These are phyloP conservation scores for Scheffersomyces spartinae DNA, from an alignment of 805 yeast species.

Conservation along the genomic window DNA sequence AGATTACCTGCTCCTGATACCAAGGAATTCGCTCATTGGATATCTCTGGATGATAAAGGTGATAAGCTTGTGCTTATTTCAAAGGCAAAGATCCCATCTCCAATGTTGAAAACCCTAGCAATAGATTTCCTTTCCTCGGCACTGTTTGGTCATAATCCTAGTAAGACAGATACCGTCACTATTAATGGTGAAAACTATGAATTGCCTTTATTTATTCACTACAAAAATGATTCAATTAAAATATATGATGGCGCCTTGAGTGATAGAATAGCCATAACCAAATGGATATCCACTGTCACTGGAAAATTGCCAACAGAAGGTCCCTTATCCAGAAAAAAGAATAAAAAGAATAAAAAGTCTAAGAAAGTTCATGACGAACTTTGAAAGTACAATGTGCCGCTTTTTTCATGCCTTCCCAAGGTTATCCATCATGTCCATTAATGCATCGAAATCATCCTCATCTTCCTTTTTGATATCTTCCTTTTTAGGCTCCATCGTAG, in stretches of 20 bases:
- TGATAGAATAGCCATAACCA: too few species aligned
- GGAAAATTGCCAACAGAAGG: slow-evolving; percentile 35
- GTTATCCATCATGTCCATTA: slow-evolving; percentile 29
- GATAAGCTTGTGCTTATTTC: slow-evolving; percentile 44
- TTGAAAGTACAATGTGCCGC: slow-evolving; percentile 5
- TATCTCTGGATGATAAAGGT: slow-evolving; percentile 8
- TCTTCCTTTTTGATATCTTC: slow-evolving; percentile 8
- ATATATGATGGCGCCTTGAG: too few species aligned
- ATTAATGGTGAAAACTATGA: too few species aligned
- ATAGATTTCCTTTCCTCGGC: slow-evolving; percentile 65
- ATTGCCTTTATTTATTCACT: too few species aligned
- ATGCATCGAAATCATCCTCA: slow-evolving; percentile 16
- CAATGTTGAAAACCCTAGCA: slow-evolving; percentile 54
- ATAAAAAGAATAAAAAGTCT: slow-evolving; percentile 12
- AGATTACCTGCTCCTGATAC: slow-evolving; percentile 25
- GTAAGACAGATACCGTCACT: too few species aligned
- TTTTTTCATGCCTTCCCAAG: slow-evolving; percentile 2
- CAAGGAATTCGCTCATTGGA: slow-evolving; percentile 17
- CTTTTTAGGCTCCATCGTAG: slow-evolving; percentile 3
- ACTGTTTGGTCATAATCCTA: too few species aligned
- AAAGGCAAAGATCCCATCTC: slow-evolving; percentile 34
- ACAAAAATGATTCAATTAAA: too few species aligned
- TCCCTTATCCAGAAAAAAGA: slow-evolving; percentile 22
- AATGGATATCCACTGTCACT: too few species aligned
- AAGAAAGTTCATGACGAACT: slow-evolving; percentile 15